Evolutionary conservation across 805 yeast species (phyloP).

Genomic region (Cyberlindnera mycetangii): DNA sequence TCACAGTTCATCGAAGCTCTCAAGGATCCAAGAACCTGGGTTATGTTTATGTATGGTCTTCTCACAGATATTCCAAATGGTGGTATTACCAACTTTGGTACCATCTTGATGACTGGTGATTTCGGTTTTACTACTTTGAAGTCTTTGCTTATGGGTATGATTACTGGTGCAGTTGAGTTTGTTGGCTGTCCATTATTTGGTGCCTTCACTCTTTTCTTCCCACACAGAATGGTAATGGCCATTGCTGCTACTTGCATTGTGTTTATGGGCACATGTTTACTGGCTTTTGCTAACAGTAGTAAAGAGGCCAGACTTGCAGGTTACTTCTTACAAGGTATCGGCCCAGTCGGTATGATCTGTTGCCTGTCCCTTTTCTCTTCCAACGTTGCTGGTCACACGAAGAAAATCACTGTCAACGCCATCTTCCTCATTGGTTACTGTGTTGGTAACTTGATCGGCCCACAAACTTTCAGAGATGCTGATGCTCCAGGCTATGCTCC

Average conservation of each 20-base stretch:
- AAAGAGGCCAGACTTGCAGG: constrained; percentile 31
- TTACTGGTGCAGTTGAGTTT: constrained; percentile 19
- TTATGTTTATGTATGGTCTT: constrained; percentile 39
- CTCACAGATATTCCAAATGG: constrained; percentile 49
- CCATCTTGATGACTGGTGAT: constrained; percentile 15
- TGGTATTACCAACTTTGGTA: constrained; percentile 33
- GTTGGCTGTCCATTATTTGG: constrained; percentile 13
- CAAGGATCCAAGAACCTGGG: constrained; percentile 47
- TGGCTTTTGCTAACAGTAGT: constrained; percentile 34
- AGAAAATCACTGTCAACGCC: constrained; percentile 16
- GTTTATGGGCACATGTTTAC: constrained; percentile 22
- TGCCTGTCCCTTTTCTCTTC: constrained; percentile 24
- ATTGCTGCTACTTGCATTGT: constrained; percentile 1
- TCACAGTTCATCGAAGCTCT: constrained; percentile 51
- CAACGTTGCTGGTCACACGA: constrained; percentile 20
- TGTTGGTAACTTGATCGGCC: constrained; percentile 49
- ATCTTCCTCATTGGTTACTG: constrained; percentile 17
- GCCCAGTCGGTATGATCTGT: constrained; percentile 10
- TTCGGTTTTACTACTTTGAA: constrained; percentile 32
- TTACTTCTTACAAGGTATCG: constrained; percentile 22
- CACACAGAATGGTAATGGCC: constrained; percentile 11
- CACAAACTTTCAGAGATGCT: constrained; percentile 57
- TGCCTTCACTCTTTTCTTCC: not conserved
- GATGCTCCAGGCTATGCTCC: constrained; percentile 54
- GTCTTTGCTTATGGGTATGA: constrained; percentile 34